Evolutionary conservation across 73 alveolate species (phyloP).

Genomic region (Blepharisma japonicum): DNA sequence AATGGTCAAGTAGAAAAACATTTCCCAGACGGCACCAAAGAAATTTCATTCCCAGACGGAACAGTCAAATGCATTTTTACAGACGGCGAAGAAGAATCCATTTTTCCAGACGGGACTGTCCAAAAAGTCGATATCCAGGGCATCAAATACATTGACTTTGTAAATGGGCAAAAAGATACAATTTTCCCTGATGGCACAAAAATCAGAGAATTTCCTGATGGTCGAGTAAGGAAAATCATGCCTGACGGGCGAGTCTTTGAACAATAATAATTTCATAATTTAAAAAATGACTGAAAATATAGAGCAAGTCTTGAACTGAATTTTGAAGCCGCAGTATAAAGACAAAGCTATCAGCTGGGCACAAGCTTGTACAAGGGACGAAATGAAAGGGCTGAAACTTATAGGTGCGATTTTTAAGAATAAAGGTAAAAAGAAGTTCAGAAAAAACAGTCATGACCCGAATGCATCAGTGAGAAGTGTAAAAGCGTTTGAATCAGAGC

Average conservation of each 20-base stretch:
- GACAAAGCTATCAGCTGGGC: no score
- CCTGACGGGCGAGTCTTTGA: constrained; percentile 77
- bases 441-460: neutral
- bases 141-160: constrained; percentile 52
- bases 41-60: constrained; percentile 88
- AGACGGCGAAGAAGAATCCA: constrained; percentile 86
- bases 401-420: neutral
- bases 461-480: no score
- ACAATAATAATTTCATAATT: neutral
- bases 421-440: constrained; percentile 21
- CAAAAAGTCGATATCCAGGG: constrained; percentile 56
- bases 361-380: neutral
- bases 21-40: constrained; percentile 93
- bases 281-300: no score
- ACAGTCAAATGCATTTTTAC: constrained; percentile 76
- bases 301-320: no score
- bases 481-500: neutral
- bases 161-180: constrained; percentile 59
- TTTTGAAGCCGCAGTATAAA: no score
- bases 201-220: constrained; percentile 82
- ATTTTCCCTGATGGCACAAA: constrained; percentile 82
- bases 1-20: constrained; percentile 94
- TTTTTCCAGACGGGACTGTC: constrained; percentile 71
- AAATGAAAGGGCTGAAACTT: constrained; percentile 6
- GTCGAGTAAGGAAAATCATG: constrained; percentile 64